phyloP scores from a whole-genome alignment of 2,329 filamentous ascomycete genomes.

The Paracoccidioides brasiliensis region DNA sequence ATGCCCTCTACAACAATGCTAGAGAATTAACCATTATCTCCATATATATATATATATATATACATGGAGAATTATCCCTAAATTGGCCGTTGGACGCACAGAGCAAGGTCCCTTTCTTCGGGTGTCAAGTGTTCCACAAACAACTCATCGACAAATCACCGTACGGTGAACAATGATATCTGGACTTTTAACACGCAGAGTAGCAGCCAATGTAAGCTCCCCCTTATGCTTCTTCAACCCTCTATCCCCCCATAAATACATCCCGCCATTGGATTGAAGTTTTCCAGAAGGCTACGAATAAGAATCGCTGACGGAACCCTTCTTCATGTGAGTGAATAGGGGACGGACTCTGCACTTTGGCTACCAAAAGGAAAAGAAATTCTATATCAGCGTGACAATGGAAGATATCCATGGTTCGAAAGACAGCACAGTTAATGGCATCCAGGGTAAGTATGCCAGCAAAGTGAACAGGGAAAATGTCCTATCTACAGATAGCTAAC shows the following conservation, averaged over 20 bases:
- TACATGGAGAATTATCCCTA: slow-evolving; percentile 40
- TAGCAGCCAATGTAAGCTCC: slow-evolving; percentile 37
- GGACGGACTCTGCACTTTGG: slow-evolving; percentile 40
- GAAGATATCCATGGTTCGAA: slow-evolving; percentile 34
- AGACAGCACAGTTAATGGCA: slow-evolving; percentile 35
- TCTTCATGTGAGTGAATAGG: slow-evolving; percentile 11
- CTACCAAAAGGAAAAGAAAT: slow-evolving; percentile 24
- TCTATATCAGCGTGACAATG: slow-evolving; percentile 37
- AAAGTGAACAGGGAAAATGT: background rate
- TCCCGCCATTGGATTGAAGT: background rate
- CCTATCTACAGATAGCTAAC: slow-evolving; percentile 22
- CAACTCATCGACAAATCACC: slow-evolving; percentile 39
- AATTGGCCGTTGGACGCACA: slow-evolving; percentile 49
- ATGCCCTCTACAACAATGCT: background rate
- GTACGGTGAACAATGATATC: slow-evolving; percentile 47
- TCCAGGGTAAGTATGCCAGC: slow-evolving; percentile 32
- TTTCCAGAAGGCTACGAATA: background rate
- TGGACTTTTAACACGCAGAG: slow-evolving; percentile 47
- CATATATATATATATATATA: background rate
- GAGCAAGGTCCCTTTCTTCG: slow-evolving; percentile 41
- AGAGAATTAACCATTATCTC: background rate
- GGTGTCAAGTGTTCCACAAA: slow-evolving; percentile 43
- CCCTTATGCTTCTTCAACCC: background rate
- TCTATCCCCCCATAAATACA: background rate
- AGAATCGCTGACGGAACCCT: background rate